These are phyloP conservation scores for Phytopythium cucurbitacearum DNA, from an alignment of 352 stramenopile species.

Conservation along the genomic window DNA sequence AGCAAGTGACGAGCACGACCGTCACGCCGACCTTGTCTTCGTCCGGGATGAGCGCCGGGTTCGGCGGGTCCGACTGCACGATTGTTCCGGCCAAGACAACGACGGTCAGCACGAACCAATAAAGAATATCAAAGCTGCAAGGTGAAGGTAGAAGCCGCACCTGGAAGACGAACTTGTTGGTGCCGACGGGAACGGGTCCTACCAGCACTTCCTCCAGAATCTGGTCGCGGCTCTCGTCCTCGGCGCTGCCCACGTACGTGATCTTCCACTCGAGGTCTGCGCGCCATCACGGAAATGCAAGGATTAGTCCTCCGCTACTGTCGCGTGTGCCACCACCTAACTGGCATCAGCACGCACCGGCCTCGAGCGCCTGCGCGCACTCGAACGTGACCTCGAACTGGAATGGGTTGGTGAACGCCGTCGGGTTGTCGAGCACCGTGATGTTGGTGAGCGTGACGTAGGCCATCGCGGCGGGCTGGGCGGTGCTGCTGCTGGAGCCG, in stretches of 20 bases:
- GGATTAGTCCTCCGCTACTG: not conserved
- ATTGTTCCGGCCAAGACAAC: not conserved
- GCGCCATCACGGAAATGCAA: conserved; percentile 2
- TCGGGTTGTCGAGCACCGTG: conserved; percentile 98
- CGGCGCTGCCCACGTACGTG: conserved; percentile 97
- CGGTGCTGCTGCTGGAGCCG: not conserved
- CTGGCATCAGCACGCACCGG: conserved; percentile 51
- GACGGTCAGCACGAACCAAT: conserved; percentile 1
- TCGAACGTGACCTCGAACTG: conserved; percentile 99
- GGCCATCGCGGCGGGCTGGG: conserved; percentile 37
- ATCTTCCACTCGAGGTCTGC: conserved; percentile 99
- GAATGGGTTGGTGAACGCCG: conserved; percentile 97
- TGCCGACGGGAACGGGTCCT: conserved; percentile 95
- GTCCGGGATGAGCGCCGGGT: conserved; percentile 89
- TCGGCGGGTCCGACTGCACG: conserved; percentile 89
- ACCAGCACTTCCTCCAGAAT: conserved; percentile 98
- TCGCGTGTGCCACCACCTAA: not conserved
- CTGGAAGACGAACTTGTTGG: conserved; percentile 98
- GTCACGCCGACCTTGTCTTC: conserved; percentile 98
- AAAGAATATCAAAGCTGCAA: not conserved
- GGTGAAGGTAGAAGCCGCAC: conserved; percentile 7
- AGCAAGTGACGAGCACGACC: conserved; percentile 97
- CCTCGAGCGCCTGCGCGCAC: conserved; percentile 94
- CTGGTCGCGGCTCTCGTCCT: conserved; percentile 95
- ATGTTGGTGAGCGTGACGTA: conserved; percentile 92